These are phyloP conservation scores for Phoenix roebelenii DNA, from an alignment of 176 grass and related monocot genomes.

Conservation along the genomic window DNA sequence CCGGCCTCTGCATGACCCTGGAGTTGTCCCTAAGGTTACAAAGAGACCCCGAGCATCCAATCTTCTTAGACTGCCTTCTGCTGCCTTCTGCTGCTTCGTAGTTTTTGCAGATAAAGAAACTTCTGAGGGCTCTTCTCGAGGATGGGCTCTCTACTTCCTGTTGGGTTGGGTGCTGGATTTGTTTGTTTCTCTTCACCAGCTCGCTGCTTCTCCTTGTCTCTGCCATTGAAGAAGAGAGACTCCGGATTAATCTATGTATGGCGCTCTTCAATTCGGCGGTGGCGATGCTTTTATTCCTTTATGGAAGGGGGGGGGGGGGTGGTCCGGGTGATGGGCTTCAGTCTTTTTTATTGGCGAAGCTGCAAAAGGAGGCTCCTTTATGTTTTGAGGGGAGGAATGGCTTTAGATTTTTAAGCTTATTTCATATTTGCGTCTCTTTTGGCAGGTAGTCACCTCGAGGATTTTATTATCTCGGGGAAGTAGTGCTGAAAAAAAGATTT, in stretches of 20 bases:
- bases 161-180: background rate
- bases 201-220: slow-evolving; percentile 1
- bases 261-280: background rate
- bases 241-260: slow-evolving; percentile 6
- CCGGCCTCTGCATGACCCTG: background rate
- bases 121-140: slow-evolving; percentile 51
- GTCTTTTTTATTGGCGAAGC: slow-evolving; percentile 10
- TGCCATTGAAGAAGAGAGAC: slow-evolving; percentile 7
- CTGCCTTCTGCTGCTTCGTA: background rate
- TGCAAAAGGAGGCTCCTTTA: background rate
- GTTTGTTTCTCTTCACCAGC: background rate
- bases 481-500: background rate
- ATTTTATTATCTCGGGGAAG: background rate
- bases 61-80: slow-evolving; percentile 27
- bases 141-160: slow-evolving; percentile 43
- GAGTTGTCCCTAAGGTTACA: slow-evolving; percentile 39
- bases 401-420: background rate
- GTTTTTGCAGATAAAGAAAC: slow-evolving; percentile 65
- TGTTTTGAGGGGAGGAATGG: background rate
- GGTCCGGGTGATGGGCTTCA: slow-evolving; percentile 3
- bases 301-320: too few relatives aligned
- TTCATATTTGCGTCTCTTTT: background rate
- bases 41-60: slow-evolving; percentile 48
- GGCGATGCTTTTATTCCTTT: too few relatives aligned
- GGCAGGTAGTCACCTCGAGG: background rate